phyloP scores from a whole-genome alignment of 2,329 filamentous ascomycete genomes.

The Colletotrichum navitas region DNA sequence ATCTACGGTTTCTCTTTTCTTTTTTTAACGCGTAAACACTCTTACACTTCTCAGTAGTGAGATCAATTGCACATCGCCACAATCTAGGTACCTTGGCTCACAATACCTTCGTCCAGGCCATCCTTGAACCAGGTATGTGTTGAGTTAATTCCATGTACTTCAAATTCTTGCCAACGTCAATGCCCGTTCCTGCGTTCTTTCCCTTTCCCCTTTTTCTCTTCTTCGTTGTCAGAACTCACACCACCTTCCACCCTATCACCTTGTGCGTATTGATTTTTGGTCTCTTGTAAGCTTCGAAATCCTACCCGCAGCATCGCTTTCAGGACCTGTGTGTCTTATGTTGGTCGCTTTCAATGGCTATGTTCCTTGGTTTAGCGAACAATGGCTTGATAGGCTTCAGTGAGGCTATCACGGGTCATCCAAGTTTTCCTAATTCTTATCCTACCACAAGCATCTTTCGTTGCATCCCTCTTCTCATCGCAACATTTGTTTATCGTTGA shows the following conservation, averaged over 20 bases:
- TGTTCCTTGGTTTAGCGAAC: neutral
- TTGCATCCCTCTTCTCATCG: neutral
- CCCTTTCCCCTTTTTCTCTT: neutral
- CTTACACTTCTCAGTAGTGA: neutral
- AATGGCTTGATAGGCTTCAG: neutral
- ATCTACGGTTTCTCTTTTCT: no score
- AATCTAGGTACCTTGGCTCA: no score
- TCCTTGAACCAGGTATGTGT: conserved; percentile 4
- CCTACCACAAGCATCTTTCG: neutral
- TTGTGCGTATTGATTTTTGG: neutral
- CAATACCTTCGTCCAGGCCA: neutral
- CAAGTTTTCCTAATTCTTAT: no score
- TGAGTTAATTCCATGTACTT: neutral
- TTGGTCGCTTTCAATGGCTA: neutral
- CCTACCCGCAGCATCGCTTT: neutral
- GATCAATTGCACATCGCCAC: neutral
- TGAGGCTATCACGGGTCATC: neutral
- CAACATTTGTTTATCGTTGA: neutral
- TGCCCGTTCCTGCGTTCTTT: neutral
- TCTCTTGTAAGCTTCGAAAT: neutral
- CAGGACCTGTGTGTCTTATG: neutral
- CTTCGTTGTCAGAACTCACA: neutral
- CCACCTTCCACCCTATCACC: neutral
- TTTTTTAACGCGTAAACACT: neutral
- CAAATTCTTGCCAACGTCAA: neutral